Conservation (phyloP, 2,329 filamentous ascomycete species). For the Sarocladium kiliense region DNA sequence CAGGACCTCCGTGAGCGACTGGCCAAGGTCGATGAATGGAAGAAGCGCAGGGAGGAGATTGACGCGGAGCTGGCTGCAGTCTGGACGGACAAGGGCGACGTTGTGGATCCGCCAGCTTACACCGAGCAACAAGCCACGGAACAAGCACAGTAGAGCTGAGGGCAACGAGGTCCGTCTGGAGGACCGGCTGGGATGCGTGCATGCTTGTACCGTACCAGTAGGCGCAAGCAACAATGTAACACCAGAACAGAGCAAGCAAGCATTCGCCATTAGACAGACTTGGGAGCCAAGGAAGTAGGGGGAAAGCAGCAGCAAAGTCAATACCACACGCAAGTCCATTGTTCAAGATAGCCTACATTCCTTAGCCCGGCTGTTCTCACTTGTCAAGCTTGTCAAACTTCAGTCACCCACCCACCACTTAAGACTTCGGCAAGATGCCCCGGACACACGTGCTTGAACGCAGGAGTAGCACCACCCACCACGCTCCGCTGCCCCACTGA, state of each 20-base stretch:
- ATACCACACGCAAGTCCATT: no score
- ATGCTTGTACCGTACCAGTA: not conserved
- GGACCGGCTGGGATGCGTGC: constrained; percentile 2
- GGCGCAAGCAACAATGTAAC: no score
- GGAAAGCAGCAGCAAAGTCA: not conserved
- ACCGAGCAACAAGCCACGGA: constrained; percentile 10
- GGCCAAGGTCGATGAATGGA: constrained; percentile 79
- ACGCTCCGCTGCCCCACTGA: no score
- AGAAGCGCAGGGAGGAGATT: constrained; percentile 71
- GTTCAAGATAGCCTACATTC: not conserved
- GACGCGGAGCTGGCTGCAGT: constrained; percentile 70
- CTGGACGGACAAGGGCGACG: constrained; percentile 50
- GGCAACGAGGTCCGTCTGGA: not conserved
- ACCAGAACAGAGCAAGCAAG: no score
- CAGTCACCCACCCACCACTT: no score
- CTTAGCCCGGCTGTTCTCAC: no score
- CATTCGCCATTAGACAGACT: no score
- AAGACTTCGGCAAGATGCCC: no score
- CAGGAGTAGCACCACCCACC: no score
- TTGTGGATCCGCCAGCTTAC: constrained; percentile 43
- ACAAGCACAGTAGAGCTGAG: constrained; percentile 6
- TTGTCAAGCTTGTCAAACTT: no score
- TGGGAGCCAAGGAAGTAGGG: no score
- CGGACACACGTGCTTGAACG: not conserved
- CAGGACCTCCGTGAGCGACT: constrained; percentile 77